Base-by-base conservation (phyloP, 75 land plant genomes). In the Pinus taeda region DNA sequence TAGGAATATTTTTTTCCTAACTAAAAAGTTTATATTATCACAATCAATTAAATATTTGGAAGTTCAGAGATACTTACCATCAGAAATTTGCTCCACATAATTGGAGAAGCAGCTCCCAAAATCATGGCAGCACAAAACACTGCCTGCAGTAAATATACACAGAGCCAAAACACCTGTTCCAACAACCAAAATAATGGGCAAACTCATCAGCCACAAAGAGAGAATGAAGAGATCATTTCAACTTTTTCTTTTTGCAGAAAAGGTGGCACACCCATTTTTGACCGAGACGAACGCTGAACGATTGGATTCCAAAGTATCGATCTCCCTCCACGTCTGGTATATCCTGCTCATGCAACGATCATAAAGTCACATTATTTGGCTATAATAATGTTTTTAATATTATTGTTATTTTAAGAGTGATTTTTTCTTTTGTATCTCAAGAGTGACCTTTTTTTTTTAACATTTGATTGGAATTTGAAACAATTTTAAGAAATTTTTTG, bases 301-400 rank as follows among this genome's bases (percentile, higher is more conserved):
- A 95, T 29, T 66, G 82, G 74, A 97, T 97, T 59, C 99, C 99
- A 85, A 87, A 97, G 63, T 86, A 86, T 72, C 74, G 82, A 70
- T 97, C 99, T 55, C 99, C 99, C 15, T 88, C 95, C 77, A 97
- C 88, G 79, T 97, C 99, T 60, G 99, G 99, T 77, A 97, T 95
- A 75, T 97, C 99, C 99, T 97, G 77, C 73, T 71, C 17, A 26
- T 39, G 21, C 42, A 69, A 37, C 55, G 12, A 49, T 49, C 55
- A 49, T 49, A 9, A 49, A 49, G 55, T 49, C 12, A 9, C 55
- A n/a, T n/a, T n/a, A n/a, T 26, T 26, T 26, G 0, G 26, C 26
- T 26, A 26, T 26, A 26, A 26, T 26, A 26, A 26, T 26, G 26
- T 26, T 26, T 26, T 26, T 26, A 26, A 26, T 26, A 26, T 26